A percentile compares a stretch with the other conserved stretches of the same genome.
Evolutionary conservation across 805 yeast species (phyloP).

Genomic region (Starmerella apicola): DNA sequence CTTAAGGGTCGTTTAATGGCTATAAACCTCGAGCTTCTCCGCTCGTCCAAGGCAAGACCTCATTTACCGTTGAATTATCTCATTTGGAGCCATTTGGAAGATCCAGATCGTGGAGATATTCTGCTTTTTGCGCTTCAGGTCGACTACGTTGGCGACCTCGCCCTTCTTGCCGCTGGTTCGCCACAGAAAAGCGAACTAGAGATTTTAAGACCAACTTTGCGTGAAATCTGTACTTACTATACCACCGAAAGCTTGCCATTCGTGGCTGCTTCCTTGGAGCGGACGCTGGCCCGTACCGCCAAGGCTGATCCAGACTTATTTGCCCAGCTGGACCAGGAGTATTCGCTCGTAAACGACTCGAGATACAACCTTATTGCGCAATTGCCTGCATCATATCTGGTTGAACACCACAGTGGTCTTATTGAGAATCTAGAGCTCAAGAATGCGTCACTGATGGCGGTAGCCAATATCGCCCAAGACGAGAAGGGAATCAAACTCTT

Average conservation of each 20-base stretch:
- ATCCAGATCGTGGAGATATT: conserved; percentile 9
- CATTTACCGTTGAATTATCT: conserved; percentile 2
- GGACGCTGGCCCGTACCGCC: conserved; percentile 8
- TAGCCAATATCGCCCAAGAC: conserved; percentile 14
- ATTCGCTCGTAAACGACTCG: conserved; percentile 4
- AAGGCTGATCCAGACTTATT: conserved; percentile 7
- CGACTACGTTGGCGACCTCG: conserved; percentile 14
- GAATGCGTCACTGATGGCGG: conserved; percentile 8
- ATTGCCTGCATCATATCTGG: conserved; percentile 17
- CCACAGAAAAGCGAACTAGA: neutral
- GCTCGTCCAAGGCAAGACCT: neutral
- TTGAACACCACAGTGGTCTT: conserved; percentile 8
- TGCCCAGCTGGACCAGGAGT: conserved; percentile 14
- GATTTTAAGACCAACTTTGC: neutral
- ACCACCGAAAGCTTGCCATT: neutral
- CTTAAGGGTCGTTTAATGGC: conserved; percentile 19
- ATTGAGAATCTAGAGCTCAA: conserved; percentile 10
- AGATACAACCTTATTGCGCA: conserved; percentile 14
- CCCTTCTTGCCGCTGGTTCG: neutral
- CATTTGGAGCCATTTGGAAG: conserved; percentile 4
- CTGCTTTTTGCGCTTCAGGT: conserved; percentile 9
- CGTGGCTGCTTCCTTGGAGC: conserved; percentile 8
- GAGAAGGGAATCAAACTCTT: conserved; percentile 11
- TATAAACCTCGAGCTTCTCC: conserved; percentile 11
- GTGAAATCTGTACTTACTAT: neutral